Percentiles rank a stretch among this genome's conserved stretches.
These are phyloP conservation scores for Piromyces finnis DNA, from an alignment of 192 early-diverging fungal species.

Conservation along the genomic window DNA sequence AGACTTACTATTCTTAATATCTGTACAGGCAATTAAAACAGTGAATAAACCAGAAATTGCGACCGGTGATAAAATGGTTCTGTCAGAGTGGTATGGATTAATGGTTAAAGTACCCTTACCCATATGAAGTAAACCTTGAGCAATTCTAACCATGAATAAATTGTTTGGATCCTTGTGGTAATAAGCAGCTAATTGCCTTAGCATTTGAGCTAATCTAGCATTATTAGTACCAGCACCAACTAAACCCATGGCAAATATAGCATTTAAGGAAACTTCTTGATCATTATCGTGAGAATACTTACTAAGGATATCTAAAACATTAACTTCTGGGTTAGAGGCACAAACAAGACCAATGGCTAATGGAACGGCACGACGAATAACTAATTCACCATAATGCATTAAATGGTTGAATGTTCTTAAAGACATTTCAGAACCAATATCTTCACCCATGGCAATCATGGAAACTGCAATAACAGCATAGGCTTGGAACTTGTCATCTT, in stretches of 20 bases:
- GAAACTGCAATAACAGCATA: constrained; percentile 93
- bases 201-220: constrained; percentile 90
- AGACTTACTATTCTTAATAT: constrained; percentile 61
- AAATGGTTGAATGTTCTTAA: constrained; percentile 88
- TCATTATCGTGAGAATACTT: constrained; percentile 99
- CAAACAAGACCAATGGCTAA: constrained; percentile 86
- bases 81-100: constrained; percentile 87
- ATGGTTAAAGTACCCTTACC: constrained; percentile 96
- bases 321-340: constrained; percentile 85
- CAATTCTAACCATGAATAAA: constrained; percentile 69
- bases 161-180: constrained; percentile 86
- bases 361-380: constrained; percentile 84
- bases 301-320: constrained; percentile 84
- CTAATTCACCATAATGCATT: constrained; percentile 98
- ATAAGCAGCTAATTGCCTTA: constrained; percentile 88
- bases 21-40: constrained; percentile 77
- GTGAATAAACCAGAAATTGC: constrained; percentile 73
- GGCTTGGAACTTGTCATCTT: constrained; percentile 75
- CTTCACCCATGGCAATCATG: constrained; percentile 91
- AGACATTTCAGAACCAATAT: constrained; percentile 90
- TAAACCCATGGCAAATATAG: constrained; percentile 97
- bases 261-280: constrained; percentile 78
- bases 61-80: constrained; percentile 76
- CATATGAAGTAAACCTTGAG: constrained; percentile 83
- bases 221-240: constrained; percentile 99